Base-by-base conservation (phyloP, 495 filamentous ascomycete species). In the Platismatia glauca region DNA sequence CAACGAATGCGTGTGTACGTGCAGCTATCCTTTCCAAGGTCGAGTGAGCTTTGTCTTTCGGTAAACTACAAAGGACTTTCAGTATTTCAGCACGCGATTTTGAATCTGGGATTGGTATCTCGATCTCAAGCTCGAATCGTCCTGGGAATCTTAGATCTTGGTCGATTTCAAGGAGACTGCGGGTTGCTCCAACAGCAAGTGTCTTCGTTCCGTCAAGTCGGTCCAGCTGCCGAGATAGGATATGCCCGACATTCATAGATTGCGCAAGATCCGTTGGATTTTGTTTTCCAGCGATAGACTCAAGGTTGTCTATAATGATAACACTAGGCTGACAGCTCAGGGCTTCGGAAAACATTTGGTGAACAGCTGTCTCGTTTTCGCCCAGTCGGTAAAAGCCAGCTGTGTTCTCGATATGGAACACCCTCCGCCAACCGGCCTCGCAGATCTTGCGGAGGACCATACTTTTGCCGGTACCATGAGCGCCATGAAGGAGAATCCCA, bases 391-490 rank as follows among this genome's bases (percentile, higher is more conserved):
- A 69, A 11, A 72, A 68, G 13, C 84, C 71, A 59, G 82, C 82
- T 59, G 84, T 80, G 35, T 75, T 78, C 44, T 81, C 77, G 41
- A 95, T 78, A 33, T 74, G 77, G 57, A 86, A 80, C 8, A 89
- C 80, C 61, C 80, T 83, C 24, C 81, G 83, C 87, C 88, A 95
- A 60, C 83, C 80, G 12, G 83, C 81, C n/a, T 74, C 73, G 24
- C 81, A 79, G n/a, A 95, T 80, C 58, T 82, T 80, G 34, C 84
- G 69, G 4, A 96, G 73, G 18, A 95, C 75, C 62, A 86, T 75
- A 20, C 83, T 86, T 72, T 95, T 96, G 4, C 91, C 91, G 0
- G 88, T 94, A 63, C 94, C 87, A 67, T 89, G 84, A 57, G 88
- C 83, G 52, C 94, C 90, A 75, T 94, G 84, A 50, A 98, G 77